Base-by-base conservation (phyloP, 371 early-diverging fungal genomes). In the Mortierella sp. region DNA sequence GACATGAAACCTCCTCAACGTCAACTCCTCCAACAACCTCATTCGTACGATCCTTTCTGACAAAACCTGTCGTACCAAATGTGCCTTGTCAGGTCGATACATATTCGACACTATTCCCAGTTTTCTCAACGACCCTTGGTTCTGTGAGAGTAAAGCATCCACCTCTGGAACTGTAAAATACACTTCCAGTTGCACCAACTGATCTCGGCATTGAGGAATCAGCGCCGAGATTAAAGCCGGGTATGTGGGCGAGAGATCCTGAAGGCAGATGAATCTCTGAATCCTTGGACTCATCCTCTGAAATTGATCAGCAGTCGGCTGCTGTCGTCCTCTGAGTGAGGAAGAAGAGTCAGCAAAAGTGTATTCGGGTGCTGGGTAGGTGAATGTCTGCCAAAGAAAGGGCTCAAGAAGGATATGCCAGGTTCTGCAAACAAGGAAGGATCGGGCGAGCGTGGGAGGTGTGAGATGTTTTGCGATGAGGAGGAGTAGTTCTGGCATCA, bases 401-500 rank as follows among this genome's bases (percentile, higher is more conserved):
- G 65, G 65, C 8, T 65, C 38, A 9, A 65, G 21, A 34, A 65
- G 34, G 38, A 8, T 6, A 38, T 65, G 65, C 65, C 65, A 65
- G 19, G 65, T 3, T 65, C 38, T 65, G 65, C 65, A 65, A 10
- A 65, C 65, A 21, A 7, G 24, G 65, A 65, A 9, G 38, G 34
- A 65, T 1, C 38, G 65, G 19, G 38, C 16, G 38, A 65, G 65
- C 21, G 1, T 24, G 21, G 9, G 65, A 13, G 2, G 3, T 0
- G 6, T 21, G 65, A 65, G 65, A 31, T 65, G 65, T 7, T 1
- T 19, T 65, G 34, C 65, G 21, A 65, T 65, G 38, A 34, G 38
- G 38, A 65, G 65, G 65, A 65, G 34, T 2, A 65, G 38, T 38
- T 65, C 65, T 38, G 65, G 65, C 65, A 65, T 65, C 24, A 8